phyloP scores from a whole-genome alignment of 768 basidiomycete genomes.

The Leucosporidium yakuticum region DNA sequence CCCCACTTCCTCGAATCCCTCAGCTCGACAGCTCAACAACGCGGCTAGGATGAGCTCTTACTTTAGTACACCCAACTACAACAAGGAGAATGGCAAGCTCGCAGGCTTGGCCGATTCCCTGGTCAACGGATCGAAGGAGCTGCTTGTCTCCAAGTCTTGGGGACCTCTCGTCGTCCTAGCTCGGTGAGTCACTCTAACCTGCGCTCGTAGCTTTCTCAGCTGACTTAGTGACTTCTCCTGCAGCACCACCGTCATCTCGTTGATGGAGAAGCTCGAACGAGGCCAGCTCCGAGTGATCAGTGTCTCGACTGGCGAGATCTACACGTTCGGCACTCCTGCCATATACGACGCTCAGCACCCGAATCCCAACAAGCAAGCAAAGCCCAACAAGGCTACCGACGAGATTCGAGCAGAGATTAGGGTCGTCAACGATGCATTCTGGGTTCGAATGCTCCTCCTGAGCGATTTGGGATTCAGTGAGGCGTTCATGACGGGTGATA shows the following conservation, averaged over 20 bases:
- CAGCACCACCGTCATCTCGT: constrained; percentile 11
- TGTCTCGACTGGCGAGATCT: neutral
- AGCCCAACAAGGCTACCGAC: neutral
- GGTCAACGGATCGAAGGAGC: constrained; percentile 7
- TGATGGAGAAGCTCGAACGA: constrained; percentile 13
- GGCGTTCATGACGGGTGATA: constrained; percentile 72
- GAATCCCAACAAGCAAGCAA: neutral
- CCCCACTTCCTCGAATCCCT: neutral
- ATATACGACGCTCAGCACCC: constrained; percentile 1
- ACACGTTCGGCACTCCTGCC: constrained; percentile 16
- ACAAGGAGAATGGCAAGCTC: neutral
- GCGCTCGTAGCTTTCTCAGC: neutral
- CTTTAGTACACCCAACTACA: constrained; percentile 18
- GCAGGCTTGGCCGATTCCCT: neutral
- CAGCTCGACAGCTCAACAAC: neutral
- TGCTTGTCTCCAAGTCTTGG: constrained; percentile 3
- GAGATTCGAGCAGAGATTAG: constrained; percentile 46
- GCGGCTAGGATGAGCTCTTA: constrained; percentile 3
- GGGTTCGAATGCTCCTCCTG: constrained; percentile 61
- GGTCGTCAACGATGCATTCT: constrained; percentile 59
- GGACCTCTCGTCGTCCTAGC: constrained; percentile 15
- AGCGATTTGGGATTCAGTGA: constrained; percentile 69
- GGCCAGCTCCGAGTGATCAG: constrained; percentile 17
- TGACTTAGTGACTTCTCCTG: neutral
- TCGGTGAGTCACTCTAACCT: neutral